Conservation (phyloP, 495 filamentous ascomycete genomes). For the Podospora bellae-mahoneyi region DNA sequence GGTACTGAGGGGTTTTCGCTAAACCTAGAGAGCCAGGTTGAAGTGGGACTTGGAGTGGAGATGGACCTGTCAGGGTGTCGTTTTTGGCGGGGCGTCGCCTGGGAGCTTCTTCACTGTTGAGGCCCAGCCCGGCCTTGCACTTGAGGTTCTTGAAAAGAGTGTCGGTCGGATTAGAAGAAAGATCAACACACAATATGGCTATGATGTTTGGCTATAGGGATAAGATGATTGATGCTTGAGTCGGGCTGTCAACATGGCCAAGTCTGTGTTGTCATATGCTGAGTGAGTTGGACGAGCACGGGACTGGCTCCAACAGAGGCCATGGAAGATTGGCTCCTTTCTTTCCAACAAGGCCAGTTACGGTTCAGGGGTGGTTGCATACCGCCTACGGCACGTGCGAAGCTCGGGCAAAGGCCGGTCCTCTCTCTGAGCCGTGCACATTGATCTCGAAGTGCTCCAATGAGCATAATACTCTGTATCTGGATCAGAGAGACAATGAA, state of each 20-base stretch:
- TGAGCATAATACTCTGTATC: neutral
- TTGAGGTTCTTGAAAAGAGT: neutral
- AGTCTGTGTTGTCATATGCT: conserved; percentile 4
- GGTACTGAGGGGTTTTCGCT: conserved; percentile 25
- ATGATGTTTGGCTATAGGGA: neutral
- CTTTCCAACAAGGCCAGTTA: neutral
- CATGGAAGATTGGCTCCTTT: neutral
- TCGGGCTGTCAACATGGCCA: neutral
- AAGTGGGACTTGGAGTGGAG: conserved; percentile 15
- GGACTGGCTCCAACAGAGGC: neutral
- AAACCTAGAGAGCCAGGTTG: conserved; percentile 13
- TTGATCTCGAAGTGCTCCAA: neutral
- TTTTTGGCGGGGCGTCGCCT: conserved; percentile 4
- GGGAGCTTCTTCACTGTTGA: neutral
- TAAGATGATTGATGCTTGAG: neutral
- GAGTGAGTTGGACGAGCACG: neutral
- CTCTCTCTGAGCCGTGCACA: neutral
- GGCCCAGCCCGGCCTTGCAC: neutral
- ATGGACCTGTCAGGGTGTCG: neutral
- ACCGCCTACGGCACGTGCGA: neutral
- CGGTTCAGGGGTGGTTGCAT: neutral
- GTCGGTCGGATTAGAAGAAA: neutral
- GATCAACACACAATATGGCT: neutral
- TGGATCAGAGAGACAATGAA: too few relatives aligned
- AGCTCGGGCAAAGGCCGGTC: neutral